Conservation (phyloP, 1,284 basidiomycete species). For the Puccinia coronata region DNA sequence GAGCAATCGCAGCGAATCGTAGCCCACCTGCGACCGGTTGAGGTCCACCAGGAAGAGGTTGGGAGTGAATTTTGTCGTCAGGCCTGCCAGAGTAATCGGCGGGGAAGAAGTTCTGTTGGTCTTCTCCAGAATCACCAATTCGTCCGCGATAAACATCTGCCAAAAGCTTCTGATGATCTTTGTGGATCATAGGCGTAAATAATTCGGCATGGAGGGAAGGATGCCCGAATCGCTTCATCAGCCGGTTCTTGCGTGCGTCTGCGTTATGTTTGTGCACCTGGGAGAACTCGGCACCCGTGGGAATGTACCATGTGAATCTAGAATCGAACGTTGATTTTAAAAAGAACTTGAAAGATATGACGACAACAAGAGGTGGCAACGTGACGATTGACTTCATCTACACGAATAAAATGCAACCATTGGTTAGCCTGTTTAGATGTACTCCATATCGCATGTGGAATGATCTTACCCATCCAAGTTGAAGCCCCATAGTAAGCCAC, state of each 20-base stretch:
- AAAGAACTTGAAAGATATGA: conserved; percentile 73
- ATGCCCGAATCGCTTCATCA: conserved; percentile 81
- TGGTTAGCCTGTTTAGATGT: background rate
- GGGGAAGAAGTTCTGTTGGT: conserved; percentile 7
- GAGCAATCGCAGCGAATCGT: conserved; percentile 60
- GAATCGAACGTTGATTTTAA: conserved; percentile 69
- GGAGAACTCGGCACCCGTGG: conserved; percentile 71
- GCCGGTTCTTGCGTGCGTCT: conserved; percentile 69
- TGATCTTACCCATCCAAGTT: conserved; percentile 47
- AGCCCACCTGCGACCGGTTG: conserved; percentile 64
- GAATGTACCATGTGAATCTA: conserved; percentile 72
- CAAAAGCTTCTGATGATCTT: conserved; percentile 75
- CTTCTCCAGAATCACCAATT: conserved; percentile 55
- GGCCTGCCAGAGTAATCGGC: conserved; percentile 67
- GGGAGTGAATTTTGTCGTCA: conserved; percentile 64
- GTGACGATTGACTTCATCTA: conserved; percentile 58
- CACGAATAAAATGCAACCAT: background rate
- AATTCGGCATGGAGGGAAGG: conserved; percentile 75
- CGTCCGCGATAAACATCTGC: conserved; percentile 60
- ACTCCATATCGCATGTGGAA: background rate
- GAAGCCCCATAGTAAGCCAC: conserved; percentile 40
- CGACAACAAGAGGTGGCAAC: conserved; percentile 40
- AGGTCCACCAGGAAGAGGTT: conserved; percentile 72
- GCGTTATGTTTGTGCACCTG: conserved; percentile 71
- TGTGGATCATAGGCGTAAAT: conserved; percentile 83